phyloP scores from a whole-genome alignment of 2,329 filamentous ascomycete species.

The Exserohilum rostratum region DNA sequence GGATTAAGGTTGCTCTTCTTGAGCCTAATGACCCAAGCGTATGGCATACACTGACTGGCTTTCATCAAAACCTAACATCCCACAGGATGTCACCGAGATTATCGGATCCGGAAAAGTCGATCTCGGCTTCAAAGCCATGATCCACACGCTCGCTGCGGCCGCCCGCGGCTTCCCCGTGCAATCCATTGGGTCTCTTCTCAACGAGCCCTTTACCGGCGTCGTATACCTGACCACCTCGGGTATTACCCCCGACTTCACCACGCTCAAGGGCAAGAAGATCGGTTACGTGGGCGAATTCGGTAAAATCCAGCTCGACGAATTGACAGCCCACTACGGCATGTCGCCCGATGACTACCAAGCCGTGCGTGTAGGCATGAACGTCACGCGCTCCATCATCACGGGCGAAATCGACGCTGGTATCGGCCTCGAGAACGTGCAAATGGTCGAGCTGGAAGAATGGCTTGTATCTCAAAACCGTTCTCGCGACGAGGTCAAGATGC shows the following conservation, averaged over 20 bases:
- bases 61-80: background rate
- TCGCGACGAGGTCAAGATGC: constrained; percentile 75
- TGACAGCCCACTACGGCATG: constrained; percentile 80
- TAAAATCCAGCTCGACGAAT: constrained; percentile 82
- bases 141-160: constrained; percentile 79
- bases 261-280: constrained; percentile 76
- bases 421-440: constrained; percentile 81
- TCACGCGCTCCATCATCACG: constrained; percentile 75
- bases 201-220: constrained; percentile 80
- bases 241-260: constrained; percentile 76
- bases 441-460: constrained; percentile 83
- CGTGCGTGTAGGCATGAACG: constrained; percentile 81
- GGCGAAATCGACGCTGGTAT: constrained; percentile 77
- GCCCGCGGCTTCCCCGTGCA: constrained; percentile 74
- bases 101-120: constrained; percentile 78
- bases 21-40: constrained; percentile 79
- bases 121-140: constrained; percentile 84
- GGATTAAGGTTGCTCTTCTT: constrained; percentile 76
- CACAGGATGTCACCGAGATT: constrained; percentile 77
- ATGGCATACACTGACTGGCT: constrained; percentile 30
- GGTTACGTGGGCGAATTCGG: constrained; percentile 83
- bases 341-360: constrained; percentile 74
- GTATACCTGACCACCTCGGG: constrained; percentile 77
- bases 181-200: constrained; percentile 75
- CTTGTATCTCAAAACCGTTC: constrained; percentile 67